These are phyloP conservation scores for Clonostachys rosea DNA, from an alignment of 2,329 filamentous ascomycete genomes.

Conservation along the genomic window DNA sequence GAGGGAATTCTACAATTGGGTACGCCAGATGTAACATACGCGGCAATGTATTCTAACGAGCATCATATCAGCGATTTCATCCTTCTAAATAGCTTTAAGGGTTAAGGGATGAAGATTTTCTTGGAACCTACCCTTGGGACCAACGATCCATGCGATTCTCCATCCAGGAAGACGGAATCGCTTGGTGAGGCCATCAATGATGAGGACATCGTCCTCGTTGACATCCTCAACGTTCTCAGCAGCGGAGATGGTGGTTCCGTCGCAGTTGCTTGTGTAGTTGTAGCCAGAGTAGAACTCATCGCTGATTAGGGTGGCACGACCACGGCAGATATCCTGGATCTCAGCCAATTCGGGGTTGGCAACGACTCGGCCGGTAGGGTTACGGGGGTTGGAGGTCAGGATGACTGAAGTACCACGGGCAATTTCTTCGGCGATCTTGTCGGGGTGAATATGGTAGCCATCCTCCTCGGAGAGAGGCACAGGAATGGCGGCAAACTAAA, in stretches of 20 bases:
- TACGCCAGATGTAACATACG: conserved; percentile 30
- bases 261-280: conserved; percentile 91
- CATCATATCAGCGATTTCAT: neutral
- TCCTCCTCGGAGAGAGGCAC: conserved; percentile 81
- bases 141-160: conserved; percentile 94
- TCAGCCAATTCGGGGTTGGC: conserved; percentile 78
- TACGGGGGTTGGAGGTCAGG: conserved; percentile 90
- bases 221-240: conserved; percentile 90
- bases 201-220: conserved; percentile 83
- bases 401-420: conserved; percentile 83
- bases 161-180: conserved; percentile 93
- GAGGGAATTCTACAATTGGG: neutral
- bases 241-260: conserved; percentile 82
- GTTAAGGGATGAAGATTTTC: too few relatives aligned
- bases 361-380: conserved; percentile 87
- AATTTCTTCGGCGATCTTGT: conserved; percentile 91
- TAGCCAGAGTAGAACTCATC: conserved; percentile 97
- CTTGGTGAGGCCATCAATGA: conserved; percentile 95
- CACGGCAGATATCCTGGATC: conserved; percentile 90
- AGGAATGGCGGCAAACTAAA: conserved; percentile 77
- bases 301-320: conserved; percentile 85
- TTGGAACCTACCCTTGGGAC: conserved; percentile 61
- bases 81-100: conserved; percentile 4
- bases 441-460: conserved; percentile 83
- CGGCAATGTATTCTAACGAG: conserved; percentile 74